phyloP scores from a whole-genome alignment of 176 grass and related monocot species.

The Eragrostis nindensis region DNA sequence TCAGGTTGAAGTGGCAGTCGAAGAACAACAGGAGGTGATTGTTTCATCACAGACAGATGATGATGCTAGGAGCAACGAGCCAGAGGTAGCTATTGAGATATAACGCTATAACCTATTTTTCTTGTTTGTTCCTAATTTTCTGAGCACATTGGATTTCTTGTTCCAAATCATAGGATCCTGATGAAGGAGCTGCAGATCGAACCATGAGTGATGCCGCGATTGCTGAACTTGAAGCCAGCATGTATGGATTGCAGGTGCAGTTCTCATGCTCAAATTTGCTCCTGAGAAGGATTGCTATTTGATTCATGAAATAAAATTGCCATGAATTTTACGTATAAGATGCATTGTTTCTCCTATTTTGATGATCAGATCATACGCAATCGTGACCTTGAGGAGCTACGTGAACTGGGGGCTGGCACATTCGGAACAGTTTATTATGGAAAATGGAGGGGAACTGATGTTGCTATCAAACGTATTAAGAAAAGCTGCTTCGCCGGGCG shows the following conservation, averaged over 20 bases:
- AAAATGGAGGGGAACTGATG: conserved; percentile 95
- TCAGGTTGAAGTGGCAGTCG: conserved; percentile 49
- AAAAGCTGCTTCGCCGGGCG: conserved; percentile 94
- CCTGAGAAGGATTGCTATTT: conserved; percentile 13
- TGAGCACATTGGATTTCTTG: conserved; percentile 7
- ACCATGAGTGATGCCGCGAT: conserved; percentile 69
- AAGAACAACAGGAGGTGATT: conserved; percentile 43
- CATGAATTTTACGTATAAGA: conserved; percentile 7
- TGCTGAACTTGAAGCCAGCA: conserved; percentile 86
- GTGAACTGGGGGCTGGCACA: conserved; percentile 91
- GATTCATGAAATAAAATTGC: conserved; percentile 15
- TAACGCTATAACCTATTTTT: conserved; percentile 13
- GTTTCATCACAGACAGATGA: conserved; percentile 37
- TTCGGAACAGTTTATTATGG: conserved; percentile 98
- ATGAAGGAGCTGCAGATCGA: conserved; percentile 49
- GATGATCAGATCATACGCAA: conserved; percentile 87
- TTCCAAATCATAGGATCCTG: conserved; percentile 62
- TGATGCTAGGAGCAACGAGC: conserved; percentile 33
- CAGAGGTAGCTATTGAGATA: conserved; percentile 57
- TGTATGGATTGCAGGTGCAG: conserved; percentile 92
- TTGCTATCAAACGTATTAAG: conserved; percentile 98
- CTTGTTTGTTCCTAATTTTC: background rate
- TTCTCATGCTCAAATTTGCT: conserved; percentile 1
- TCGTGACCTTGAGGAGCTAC: conserved; percentile 96
- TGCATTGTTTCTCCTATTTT: background rate